Evolutionary conservation across 2,329 filamentous ascomycete species (phyloP).

Genomic region (Fusarium sp.): DNA sequence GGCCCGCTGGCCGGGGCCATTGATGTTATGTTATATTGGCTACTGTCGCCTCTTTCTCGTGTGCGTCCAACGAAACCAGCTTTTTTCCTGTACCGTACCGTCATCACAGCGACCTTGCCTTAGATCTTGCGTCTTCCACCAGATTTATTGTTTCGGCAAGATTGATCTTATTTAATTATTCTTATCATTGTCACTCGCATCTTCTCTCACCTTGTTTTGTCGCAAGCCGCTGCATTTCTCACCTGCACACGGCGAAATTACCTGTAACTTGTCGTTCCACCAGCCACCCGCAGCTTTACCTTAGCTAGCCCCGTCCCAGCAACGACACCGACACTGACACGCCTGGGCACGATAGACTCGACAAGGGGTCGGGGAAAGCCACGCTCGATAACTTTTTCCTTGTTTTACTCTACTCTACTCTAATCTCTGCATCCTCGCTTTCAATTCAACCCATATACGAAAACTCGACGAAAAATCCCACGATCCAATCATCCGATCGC

Average conservation of each 20-base stretch:
- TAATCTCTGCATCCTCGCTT: conserved; percentile 25
- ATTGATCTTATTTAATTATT: background rate
- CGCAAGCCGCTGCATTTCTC: conserved; percentile 13
- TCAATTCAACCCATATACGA: conserved; percentile 8
- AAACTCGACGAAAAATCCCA: conserved; percentile 22
- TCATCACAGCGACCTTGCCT: conserved; percentile 18
- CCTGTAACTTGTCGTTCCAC: conserved; percentile 34
- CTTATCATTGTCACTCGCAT: background rate
- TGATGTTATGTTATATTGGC: conserved; percentile 42
- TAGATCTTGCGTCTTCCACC: conserved; percentile 4
- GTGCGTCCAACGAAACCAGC: conserved; percentile 30
- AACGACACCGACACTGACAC: conserved; percentile 33
- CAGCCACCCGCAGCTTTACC: conserved; percentile 35
- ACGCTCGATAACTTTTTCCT: conserved; percentile 22
- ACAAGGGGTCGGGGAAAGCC: conserved; percentile 35
- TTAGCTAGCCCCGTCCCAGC: conserved; percentile 33
- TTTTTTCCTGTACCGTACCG: conserved; percentile 18
- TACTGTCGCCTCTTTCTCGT: conserved; percentile 35
- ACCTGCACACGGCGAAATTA: conserved; percentile 42
- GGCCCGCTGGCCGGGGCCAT: conserved; percentile 18
- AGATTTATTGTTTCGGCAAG: background rate
- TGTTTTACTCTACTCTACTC: conserved; percentile 17
- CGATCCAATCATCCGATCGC: conserved; percentile 11
- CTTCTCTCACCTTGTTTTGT: background rate
- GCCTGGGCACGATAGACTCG: conserved; percentile 22